Base-by-base conservation (phyloP, 257 asterid species). In the Solanum piurae region DNA sequence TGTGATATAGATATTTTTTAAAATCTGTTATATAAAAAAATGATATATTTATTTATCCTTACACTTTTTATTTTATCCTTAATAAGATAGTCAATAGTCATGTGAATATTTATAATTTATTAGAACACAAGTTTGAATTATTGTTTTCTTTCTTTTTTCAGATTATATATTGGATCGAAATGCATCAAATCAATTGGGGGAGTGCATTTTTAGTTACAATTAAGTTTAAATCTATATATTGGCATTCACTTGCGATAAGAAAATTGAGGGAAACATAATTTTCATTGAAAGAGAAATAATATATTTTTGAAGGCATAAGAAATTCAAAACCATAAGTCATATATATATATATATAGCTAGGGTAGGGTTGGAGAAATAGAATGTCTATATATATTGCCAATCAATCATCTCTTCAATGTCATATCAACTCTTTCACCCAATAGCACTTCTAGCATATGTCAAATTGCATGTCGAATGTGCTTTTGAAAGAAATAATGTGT, bases 301-400 rank as follows among this genome's bases (percentile, higher is more conserved):
- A 33, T 33, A 38, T 7, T 27, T 84, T 34, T 40, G 16, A 27
- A n/a, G 75, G 14, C 25, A 23, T 33, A 64, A 38, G 27, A 84
- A 62, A 14, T 8, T 36, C 25, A 40, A 83, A 58, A 46, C 21
- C 74, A 23, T 58, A 34, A 36, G 58, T 84, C 12, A 38, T 84
- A 58, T 77, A 13, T 23, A 60, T 11, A 66, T 25, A 68, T 62
- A 31, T 4, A 38, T 25, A 8, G 18, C 16, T 55, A 21, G 60
- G 76, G 86, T 55, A 36, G 46, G 88, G 88, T 86, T 21, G 88
- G 85, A 74, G 86, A 86, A 74, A 58, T 86, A 75, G 14, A 60
- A 62, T 84, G 87, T 84, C 87, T 84, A 23, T 42, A 44, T 3
- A 60, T 25, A n/a, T 55, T 36, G 33, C 83, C 84, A 68, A 86